phyloP scores from a whole-genome alignment of 2,329 filamentous ascomycete genomes.

The Mycocentrospora acerina region DNA sequence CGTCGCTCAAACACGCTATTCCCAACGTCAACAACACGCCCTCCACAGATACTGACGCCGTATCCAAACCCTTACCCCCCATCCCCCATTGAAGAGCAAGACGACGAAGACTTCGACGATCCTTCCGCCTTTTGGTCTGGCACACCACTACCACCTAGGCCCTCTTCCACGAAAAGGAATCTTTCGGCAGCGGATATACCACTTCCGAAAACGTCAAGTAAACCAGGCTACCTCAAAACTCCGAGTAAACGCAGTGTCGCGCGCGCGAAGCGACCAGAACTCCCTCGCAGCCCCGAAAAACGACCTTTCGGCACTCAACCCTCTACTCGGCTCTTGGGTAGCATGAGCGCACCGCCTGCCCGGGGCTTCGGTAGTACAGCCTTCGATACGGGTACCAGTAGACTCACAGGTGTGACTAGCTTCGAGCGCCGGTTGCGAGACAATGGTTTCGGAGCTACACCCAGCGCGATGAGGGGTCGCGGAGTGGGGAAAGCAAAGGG shows the following conservation, averaged over 20 bases:
- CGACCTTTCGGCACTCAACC: slow-evolving; percentile 1
- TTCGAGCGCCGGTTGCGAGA: slow-evolving; percentile 36
- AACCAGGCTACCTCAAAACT: slow-evolving; percentile 49
- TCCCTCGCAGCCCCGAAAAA: slow-evolving; percentile 30
- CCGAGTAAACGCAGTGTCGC: slow-evolving; percentile 46
- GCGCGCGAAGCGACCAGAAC: slow-evolving; percentile 33
- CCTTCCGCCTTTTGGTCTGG: slow-evolving; percentile 27
- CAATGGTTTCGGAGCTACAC: slow-evolving; percentile 26
- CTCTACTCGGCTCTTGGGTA: slow-evolving; percentile 5
- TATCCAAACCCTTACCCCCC: slow-evolving; percentile 7
- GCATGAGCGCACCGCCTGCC: slow-evolving; percentile 35
- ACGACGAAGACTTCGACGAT: slow-evolving; percentile 10
- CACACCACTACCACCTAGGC: slow-evolving; percentile 25
- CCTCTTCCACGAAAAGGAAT: too few relatives aligned
- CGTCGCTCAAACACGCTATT: slow-evolving; percentile 8
- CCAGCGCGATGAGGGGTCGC: slow-evolving; percentile 9
- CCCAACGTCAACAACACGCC: slow-evolving; percentile 8
- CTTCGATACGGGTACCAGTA: too few relatives aligned
- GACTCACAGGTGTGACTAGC: slow-evolving; percentile 26
- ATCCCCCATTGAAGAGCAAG: slow-evolving; percentile 7
- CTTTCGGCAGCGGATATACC: too few relatives aligned
- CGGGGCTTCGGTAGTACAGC: slow-evolving; percentile 1
- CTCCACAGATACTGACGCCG: slow-evolving; percentile 2
- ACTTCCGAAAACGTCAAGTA: slow-evolving; percentile 7
- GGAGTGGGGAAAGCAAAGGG: slow-evolving; percentile 11